Base-by-base conservation (phyloP, 2,329 filamentous ascomycete genomes). In the Aspergillus glaucus region DNA sequence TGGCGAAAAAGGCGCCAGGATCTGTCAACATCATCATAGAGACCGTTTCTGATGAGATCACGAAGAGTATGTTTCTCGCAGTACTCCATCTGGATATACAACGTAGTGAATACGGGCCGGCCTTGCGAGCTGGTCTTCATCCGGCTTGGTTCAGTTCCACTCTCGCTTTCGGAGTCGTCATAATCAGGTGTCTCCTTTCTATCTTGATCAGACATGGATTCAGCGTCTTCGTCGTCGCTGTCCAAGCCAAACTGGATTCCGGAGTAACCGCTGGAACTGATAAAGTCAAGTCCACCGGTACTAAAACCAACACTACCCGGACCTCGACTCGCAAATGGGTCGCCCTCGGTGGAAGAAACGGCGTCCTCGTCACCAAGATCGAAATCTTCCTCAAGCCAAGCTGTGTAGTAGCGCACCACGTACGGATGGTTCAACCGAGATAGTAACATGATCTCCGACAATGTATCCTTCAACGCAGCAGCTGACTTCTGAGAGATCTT, bases 21-120 rank as follows among this genome's bases (percentile, higher is more conserved):
- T 60, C 95, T 87, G 24, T 89, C 79, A 1, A 79, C 77, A 49
- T 91, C 83, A 57, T 87, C 84, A 57, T 82, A 81, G 9, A 97
- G 72, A 26, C 84, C 85, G 59, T 85, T 82, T 19, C 81, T 79
- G 49, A 98, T 94, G 26, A 96, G 72, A 74, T 97, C 90, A 17
- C 91, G 85, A 28, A 98, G 79, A 0, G 93, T 97, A 56, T 87
- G 82, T 63, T 92, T 93, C 65, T 97, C 92, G 62, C 93, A 98
- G 58, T 96, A 95, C 65, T 98, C 93, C 93, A 98, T 98, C 52
- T 95, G 93, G 48, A 98, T 97, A 65, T 96, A 98, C 39, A 98
- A 77, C 6, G 91, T 85, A 0, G 86, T 91, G 46, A 80, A 81
- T 51, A 80, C 79, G 3, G 80, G 75, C 48, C 79, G 75, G 17